These are phyloP conservation scores for Euryodendron excelsum DNA, from an alignment of 148 eudicot genomes.

Conservation along the genomic window DNA sequence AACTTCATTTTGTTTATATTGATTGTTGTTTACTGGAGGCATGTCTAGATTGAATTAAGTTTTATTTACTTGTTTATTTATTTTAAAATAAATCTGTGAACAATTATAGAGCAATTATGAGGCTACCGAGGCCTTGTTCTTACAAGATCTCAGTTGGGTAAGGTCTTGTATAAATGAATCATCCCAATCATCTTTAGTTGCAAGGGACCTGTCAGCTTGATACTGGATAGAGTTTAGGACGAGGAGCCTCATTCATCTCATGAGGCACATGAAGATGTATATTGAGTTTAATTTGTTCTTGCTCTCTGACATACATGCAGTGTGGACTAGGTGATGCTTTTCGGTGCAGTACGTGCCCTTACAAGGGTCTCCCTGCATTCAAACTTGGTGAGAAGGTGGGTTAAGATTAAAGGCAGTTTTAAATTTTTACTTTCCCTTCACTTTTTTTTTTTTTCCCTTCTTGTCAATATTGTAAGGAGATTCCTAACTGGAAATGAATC, in stretches of 20 bases:
- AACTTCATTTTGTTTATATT: background rate
- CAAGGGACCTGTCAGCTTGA: no score
- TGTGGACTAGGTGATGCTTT: slow-evolving; percentile 98
- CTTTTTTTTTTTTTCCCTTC: background rate
- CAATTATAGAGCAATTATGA: no score
- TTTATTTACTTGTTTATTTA: background rate
- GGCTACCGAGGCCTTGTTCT: no score
- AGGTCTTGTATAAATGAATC: no score
- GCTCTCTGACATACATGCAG: slow-evolving; percentile 29
- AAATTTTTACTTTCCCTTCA: background rate
- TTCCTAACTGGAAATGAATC: background rate
- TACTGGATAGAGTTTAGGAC: no score
- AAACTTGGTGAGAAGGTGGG: slow-evolving; percentile 88
- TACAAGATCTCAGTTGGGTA: no score
- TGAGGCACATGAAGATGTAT: background rate
- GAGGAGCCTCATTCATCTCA: no score
- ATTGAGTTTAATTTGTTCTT: background rate
- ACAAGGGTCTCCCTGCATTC: slow-evolving; percentile 87
- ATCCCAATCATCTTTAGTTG: no score
- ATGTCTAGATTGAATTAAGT: background rate
- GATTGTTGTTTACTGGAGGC: background rate
- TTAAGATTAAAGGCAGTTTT: background rate
- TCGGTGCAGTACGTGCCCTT: slow-evolving; percentile 87
- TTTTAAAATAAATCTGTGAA: no score
- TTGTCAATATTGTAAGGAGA: background rate